Percentiles rank a stretch among this genome's conserved stretches.
phyloP scores from a whole-genome alignment of 2,329 filamentous ascomycete genomes.

The Talaromyces pinophilus region DNA sequence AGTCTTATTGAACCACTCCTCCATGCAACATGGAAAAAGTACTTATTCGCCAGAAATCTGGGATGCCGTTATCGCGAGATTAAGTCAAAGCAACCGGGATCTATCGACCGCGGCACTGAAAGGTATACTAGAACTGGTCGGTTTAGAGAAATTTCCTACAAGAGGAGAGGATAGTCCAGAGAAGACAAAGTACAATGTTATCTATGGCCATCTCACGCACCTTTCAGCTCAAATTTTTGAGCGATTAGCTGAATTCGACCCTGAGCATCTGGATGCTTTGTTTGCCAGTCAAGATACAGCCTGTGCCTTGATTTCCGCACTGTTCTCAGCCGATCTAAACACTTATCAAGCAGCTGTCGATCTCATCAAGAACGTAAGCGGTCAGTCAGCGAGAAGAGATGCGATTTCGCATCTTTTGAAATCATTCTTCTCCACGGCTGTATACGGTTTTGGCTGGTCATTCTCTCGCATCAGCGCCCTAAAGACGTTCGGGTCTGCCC shows the following conservation, averaged over 20 bases:
- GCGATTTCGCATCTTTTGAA: slow-evolving; percentile 63
- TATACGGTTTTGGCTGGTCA: slow-evolving; percentile 59
- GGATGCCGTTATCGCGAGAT: slow-evolving; percentile 70
- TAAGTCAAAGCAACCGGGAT: slow-evolving; percentile 66
- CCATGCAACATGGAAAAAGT: slow-evolving; percentile 66
- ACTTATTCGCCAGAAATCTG: slow-evolving; percentile 75
- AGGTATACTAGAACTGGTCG: slow-evolving; percentile 69
- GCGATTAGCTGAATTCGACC: slow-evolving; percentile 73
- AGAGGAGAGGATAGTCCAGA: slow-evolving; percentile 48
- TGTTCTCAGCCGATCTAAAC: slow-evolving; percentile 77
- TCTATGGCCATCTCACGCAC: slow-evolving; percentile 63
- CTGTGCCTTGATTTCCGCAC: slow-evolving; percentile 72
- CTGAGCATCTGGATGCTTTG: slow-evolving; percentile 67
- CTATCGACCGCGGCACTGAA: slow-evolving; percentile 74
- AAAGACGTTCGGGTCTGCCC: slow-evolving; percentile 61
- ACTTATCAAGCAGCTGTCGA: slow-evolving; percentile 79
- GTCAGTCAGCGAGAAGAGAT: slow-evolving; percentile 63
- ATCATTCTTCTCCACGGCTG: slow-evolving; percentile 57
- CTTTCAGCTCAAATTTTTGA: slow-evolving; percentile 74
- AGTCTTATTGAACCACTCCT: slow-evolving; percentile 61
- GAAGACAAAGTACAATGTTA: slow-evolving; percentile 74
- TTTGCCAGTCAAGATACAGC: slow-evolving; percentile 69
- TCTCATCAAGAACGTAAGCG: slow-evolving; percentile 78
- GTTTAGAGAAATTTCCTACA: slow-evolving; percentile 71
- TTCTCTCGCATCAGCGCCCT: slow-evolving; percentile 58